Evolutionary conservation across 306 rosid genomes (phyloP), one percentile per base, ranked within the genome.

Genomic region (Citrullus mucosospermus): DNA sequence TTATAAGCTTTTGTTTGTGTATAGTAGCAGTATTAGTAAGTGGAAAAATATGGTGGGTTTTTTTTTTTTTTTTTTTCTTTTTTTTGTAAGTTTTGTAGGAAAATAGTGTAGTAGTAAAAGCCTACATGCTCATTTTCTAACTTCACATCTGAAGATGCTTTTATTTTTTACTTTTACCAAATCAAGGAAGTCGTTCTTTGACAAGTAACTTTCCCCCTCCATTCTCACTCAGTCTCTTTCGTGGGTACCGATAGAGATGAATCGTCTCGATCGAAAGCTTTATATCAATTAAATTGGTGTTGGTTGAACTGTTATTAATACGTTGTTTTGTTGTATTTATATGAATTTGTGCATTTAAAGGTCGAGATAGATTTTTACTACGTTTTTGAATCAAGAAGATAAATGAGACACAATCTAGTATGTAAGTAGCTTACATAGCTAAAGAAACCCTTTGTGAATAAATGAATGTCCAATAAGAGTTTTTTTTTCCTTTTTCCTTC

Each of bases 1-100:
- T 16, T 51, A 16, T 30, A 73, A 51, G 76, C 69, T 88, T 88
- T 82, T 81, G 86, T 78, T 90, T 91, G 80, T 89, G 99, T 91
- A 85, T 76, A 92, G 96, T 71, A 20, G 30, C 9, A 69, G 56
- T 69, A 43, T 6, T 77, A 71, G 88, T 32, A 77, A 80, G 85
- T 80, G 86, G 86, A 67, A 80, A 74, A 79, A 80, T 62, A 32
- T 30, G 69, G 82, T 80, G 78, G 78, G 81, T 68, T 2, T 1
- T 22, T 22, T 59, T 85, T 22, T 22, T 22, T 22, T 22, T 22
- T 22, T 22, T 22, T 22, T 22, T 22, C 0, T 3, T 32, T 32
- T 32, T 32, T 83, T 82, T 81, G 84, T 75, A 85, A 83, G 80
- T 83, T 78, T 83, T 87, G 57, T 83, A 41, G 78, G 66, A 74